Evolutionary conservation across 2,329 filamentous ascomycete genomes (phyloP), one percentile per base, ranked within the genome.

Genomic region (Plenodomus tracheiphilus): DNA sequence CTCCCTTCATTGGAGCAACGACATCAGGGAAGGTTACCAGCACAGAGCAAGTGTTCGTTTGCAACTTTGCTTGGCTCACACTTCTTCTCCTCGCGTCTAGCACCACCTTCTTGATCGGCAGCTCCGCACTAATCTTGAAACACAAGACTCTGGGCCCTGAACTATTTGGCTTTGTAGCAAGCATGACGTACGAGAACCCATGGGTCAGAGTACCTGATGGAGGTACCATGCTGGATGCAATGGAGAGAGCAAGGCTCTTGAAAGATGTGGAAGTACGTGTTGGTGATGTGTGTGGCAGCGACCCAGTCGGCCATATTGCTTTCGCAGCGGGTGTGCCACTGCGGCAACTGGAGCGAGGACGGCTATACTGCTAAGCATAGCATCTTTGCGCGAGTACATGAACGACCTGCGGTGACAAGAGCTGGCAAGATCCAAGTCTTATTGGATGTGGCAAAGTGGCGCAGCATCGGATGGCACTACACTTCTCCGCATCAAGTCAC

Each of bases 161-260:
- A 22, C 46, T 73, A 42, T 69, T 73, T 21, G 68, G 70, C 1
- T 72, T 63, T 21, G 70, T 73, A 0, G 41, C 69, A 1, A 71
- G 68, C 42, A 68, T 73, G 65, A 73, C 70, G 0, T 73, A 73
- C 28, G 65, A 73, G 21, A 71, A 72, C 34, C 65, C 59, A 1
- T 66, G 57, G 34, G 19, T 72, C 19, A 61, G 47, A 2, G 46
- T 72, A 1, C 65, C 66, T 0, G 7, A 51, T 2, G 68, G 68
- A 3, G 69, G 69, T 3, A 67, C 40, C 4, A 65, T 58, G 46
- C 36, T 71, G 7, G 64, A 70, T 40, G 68, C 60, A 0, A 69
- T 69, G 63, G 69, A 72, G 46, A 34, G 70, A 40, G 61, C 71
- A 6, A 59, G 65, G n/a, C 46, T 71, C 2, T 34, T 73, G 10